A percentile compares a stretch with the other conserved stretches of the same genome.
These are phyloP conservation scores for Podochytrium sp. DNA, from an alignment of 192 early-diverging fungal genomes.

Conservation along the genomic window DNA sequence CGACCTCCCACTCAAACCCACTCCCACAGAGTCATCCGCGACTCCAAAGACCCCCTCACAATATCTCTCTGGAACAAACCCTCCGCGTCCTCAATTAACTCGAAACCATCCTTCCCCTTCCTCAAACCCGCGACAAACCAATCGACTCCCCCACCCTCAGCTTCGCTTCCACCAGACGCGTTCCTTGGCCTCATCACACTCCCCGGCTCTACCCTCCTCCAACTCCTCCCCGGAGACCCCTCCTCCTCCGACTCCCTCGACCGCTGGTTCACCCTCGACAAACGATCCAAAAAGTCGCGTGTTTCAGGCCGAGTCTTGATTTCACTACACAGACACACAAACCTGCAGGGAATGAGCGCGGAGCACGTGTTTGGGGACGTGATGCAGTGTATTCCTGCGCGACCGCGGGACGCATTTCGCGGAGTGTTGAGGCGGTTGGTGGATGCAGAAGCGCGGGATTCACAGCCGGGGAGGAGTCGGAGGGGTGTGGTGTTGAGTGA, in stretches of 20 bases:
- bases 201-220: background rate
- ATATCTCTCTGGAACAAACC: conserved; percentile 34
- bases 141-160: too few relatives aligned
- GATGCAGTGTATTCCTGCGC: conserved; percentile 11
- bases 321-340: background rate
- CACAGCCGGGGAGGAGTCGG: background rate
- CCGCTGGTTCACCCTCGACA: conserved; percentile 23
- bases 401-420: background rate
- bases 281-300: conserved; percentile 1
- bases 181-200: conserved; percentile 15
- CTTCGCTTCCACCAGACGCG: background rate
- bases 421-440: background rate
- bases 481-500: background rate
- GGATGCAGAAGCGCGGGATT: conserved; percentile 8
- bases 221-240: background rate
- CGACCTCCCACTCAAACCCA: background rate
- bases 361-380: background rate
- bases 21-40: background rate
- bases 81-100: too few relatives aligned
- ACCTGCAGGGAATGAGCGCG: background rate
- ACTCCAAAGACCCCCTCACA: conserved; percentile 16
- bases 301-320: conserved; percentile 23
- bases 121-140: background rate
- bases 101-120: background rate
- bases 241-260: background rate